Conservation (phyloP, 768 basidiomycete genomes). For the Suillus subaureus region DNA sequence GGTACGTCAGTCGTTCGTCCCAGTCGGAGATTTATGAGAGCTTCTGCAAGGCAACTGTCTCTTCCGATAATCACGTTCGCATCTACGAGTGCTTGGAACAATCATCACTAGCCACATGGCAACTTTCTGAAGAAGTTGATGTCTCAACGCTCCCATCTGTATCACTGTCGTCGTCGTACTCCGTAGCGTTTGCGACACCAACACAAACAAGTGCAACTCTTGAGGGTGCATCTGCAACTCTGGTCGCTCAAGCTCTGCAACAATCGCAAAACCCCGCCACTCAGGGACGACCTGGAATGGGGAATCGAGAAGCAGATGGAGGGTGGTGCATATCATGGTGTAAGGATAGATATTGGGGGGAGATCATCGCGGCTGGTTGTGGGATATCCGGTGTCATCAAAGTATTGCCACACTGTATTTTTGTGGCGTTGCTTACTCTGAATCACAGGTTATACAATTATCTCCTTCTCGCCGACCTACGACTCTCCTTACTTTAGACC, state of each 20-base stretch:
- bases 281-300: conserved; percentile 46
- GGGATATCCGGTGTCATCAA: conserved; percentile 78
- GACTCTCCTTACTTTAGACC: conserved; percentile 57
- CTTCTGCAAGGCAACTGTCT: conserved; percentile 70
- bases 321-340: conserved; percentile 97
- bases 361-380: conserved; percentile 76
- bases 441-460: conserved; percentile 69
- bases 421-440: conserved; percentile 8
- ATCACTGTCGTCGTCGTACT: conserved; percentile 47
- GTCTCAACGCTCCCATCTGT: conserved; percentile 53
- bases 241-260: conserved; percentile 67
- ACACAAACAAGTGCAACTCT: conserved; percentile 61
- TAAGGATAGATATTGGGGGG: conserved; percentile 95
- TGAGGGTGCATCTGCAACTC: conserved; percentile 56
- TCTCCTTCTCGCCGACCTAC: conserved; percentile 67
- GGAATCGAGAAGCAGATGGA: conserved; percentile 81
- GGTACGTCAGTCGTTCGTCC: conserved; percentile 43
- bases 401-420: conserved; percentile 38
- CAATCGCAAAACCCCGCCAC: conserved; percentile 42
- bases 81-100: conserved; percentile 91
- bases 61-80: conserved; percentile 85
- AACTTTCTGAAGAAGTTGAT: conserved; percentile 77
- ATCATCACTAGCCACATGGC: conserved; percentile 70
- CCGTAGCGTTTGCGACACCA: conserved; percentile 67
- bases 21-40: conserved; percentile 1